Percentiles rank a stretch among this genome's conserved stretches.
Conservation (phyloP, 805 yeast genomes). For the Yueomyces sp. region DNA sequence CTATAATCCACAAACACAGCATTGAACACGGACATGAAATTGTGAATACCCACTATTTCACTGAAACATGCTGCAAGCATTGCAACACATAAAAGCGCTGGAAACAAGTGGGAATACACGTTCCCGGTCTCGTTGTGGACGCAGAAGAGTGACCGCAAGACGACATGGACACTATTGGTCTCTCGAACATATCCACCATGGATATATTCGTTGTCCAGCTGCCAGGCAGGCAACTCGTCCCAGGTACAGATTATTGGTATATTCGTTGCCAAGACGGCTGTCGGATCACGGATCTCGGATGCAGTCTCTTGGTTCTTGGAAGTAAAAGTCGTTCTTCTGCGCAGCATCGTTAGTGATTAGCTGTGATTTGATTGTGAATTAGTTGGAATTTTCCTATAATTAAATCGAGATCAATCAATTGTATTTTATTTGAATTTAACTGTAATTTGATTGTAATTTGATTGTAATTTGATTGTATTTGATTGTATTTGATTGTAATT, state of each 20-base stretch:
- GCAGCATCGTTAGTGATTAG: too few species aligned
- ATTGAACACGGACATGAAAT: neutral
- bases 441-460: too few species aligned
- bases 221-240: slow-evolving; percentile 49
- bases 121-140: slow-evolving; percentile 66
- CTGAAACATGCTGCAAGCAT: slow-evolving; percentile 3
- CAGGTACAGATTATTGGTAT: neutral
- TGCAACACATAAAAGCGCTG: slow-evolving; percentile 17
- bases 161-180: slow-evolving; percentile 21
- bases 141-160: slow-evolving; percentile 32
- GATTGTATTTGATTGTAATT: too few species aligned
- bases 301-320: too few species aligned
- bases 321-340: too few species aligned
- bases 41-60: neutral
- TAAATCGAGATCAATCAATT: too few species aligned
- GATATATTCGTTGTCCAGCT: slow-evolving; percentile 58
- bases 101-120: slow-evolving; percentile 53
- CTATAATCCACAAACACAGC: slow-evolving; percentile 29
- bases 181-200: slow-evolving; percentile 50
- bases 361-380: too few species aligned
- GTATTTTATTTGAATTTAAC: too few species aligned
- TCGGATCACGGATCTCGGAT: too few species aligned
- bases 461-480: too few species aligned
- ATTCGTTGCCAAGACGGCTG: too few species aligned
- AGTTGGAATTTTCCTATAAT: too few species aligned